Base-by-base conservation (phyloP, 2,329 filamentous ascomycete species). In the Aspergillus melleus region DNA sequence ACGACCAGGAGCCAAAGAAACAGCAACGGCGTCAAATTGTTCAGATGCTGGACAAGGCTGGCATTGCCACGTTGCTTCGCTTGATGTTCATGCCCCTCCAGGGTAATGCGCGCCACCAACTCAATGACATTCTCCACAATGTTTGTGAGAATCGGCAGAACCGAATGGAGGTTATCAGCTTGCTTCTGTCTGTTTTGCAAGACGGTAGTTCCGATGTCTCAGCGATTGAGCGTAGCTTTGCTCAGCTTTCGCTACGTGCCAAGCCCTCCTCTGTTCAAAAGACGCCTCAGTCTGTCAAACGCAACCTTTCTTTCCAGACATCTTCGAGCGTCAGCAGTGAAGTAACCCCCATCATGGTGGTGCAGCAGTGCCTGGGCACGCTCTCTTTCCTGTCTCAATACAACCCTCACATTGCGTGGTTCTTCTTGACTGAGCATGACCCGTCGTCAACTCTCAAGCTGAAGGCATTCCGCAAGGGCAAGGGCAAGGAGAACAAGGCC, bases 121-220 rank as follows among this genome's bases (percentile, higher is more conserved):
- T 99, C 55, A 94, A 95, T 72, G 88, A 89, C 57, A 91, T 99
- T 55, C 88, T 99, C 54, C 87, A 91, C 63, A 92, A 96, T 66
- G 89, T 98, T 26, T 98, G 92, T 72, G 90, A 96, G 76, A 99
- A 99, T 73, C 89, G 92, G n/a, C 92, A 97, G 72, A 99, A 95
- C 71, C 88, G 95, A 39, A 88, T 93, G 3, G 95, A 99, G 75
- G 92, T 99, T 36, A 88, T 99, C 70, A 96, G 91, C 75, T 91
- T 95, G 24, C 81, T 99, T 36, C 85, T 99, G 10, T 91, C 95
- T 63, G 96, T 99, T 64, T 83, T 99, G 10, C 95, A 98, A 72
- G 96, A 99, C 73, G 95, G 95, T 49, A 98, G 92, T 71, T 88
- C 90, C 6, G 95, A 99, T 76, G 89, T 96, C 78, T 89, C 89